Evolutionary conservation across 306 rosid species (phyloP).

Genomic region (Cicer bijugum): DNA sequence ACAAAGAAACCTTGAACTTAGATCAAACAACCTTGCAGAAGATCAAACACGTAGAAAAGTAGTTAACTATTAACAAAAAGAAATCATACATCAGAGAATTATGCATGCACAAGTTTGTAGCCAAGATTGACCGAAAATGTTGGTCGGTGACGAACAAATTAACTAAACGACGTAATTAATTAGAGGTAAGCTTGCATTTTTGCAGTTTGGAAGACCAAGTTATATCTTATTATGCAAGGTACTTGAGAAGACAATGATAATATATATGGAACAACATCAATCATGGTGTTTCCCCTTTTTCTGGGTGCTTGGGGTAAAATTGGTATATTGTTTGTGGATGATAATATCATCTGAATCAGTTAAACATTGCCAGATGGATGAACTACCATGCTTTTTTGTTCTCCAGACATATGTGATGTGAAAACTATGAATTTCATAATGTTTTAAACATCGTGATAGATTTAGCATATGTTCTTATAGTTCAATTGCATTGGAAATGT

Average conservation of each 20-base stretch:
- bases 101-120: no score
- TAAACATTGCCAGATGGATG: not conserved
- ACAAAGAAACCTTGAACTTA: constrained; percentile 4
- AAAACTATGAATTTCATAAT: not conserved
- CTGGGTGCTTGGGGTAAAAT: not conserved
- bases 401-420: not conserved
- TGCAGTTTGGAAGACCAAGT: no score
- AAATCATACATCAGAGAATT: no score
- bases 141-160: not conserved
- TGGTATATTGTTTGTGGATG: not conserved
- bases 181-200: not conserved
- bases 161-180: not conserved
- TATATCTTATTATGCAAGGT: not conserved
- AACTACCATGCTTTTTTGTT: not conserved
- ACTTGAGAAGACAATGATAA: not conserved
- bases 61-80: no score
- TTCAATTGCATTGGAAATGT: constrained; percentile 1
- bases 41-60: no score
- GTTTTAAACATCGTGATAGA: not conserved
- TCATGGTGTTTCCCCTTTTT: not conserved
- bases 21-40: not conserved
- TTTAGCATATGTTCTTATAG: constrained; percentile 3
- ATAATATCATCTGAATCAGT: not conserved
- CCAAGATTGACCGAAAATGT: not conserved
- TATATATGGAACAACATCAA: not conserved